Base-by-base conservation (phyloP, 768 basidiomycete genomes). In the Amanita rubescens region DNA sequence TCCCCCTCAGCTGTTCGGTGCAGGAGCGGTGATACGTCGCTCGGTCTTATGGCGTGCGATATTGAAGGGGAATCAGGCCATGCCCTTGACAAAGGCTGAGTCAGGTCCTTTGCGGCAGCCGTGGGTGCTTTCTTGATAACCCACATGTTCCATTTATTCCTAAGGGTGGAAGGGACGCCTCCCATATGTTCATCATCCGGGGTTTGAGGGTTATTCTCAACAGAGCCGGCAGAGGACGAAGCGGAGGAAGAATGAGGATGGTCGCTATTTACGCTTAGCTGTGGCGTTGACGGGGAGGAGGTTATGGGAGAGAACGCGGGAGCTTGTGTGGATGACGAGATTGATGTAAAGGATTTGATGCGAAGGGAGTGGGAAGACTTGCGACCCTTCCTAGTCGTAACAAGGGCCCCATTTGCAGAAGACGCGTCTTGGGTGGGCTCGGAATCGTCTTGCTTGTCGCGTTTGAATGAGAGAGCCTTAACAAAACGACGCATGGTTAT, bases 401-500 rank as follows among this genome's bases (percentile, higher is more conserved):
- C 62, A 51, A 44, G 57, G 54, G 27, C 34, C 44, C 19, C 22
- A 47, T 39, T 39, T 53, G 52, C 20, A 35, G 58, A 24, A 27
- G 54, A 49, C 51, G 34, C 4, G 60, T 32, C 38, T 10, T 58
- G 45, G 19, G 58, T 39, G 12, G 48, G 53, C 54, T 64, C 59
- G n/a, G 62, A 52, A 58, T 59, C 64, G 54, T 67, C 67, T 53
- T 66, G 64, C 65, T 69, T 77, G 69, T 74, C 70, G 58, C 67
- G 70, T 63, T 69, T 73, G 61, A 69, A 64, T 62, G 66, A 61
- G 59, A 87, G 80, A 61, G 81, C 77, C 48, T 82, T 78, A 53
- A 76, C 76, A 63, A 88, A 69, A 59, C 84, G 80, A 62, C 82
- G 82, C 84, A 87, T 87, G 58, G 47, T 42, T 39, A 22, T 39